phyloP scores from a whole-genome alignment of 2,329 filamentous ascomycete species.

The Lecanoromycetidae sp. region DNA sequence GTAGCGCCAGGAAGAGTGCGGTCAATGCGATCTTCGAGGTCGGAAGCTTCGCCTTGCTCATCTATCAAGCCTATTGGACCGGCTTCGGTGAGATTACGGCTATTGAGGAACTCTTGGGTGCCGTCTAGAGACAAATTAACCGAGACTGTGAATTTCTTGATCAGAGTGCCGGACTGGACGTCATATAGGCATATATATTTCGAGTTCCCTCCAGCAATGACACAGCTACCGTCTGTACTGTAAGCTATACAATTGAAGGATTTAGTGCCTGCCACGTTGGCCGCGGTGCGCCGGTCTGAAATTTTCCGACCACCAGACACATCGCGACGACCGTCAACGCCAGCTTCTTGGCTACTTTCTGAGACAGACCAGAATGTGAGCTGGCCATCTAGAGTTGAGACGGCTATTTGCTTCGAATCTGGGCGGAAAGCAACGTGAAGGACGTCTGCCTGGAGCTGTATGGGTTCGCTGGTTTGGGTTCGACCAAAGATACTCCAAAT shows the following conservation, averaged over 20 bases:
- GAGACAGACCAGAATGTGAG: slow-evolving; percentile 88
- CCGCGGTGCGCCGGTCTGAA: slow-evolving; percentile 77
- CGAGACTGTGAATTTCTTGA: slow-evolving; percentile 93
- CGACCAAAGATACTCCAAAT: slow-evolving; percentile 93
- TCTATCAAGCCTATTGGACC: slow-evolving; percentile 78
- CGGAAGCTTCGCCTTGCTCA: slow-evolving; percentile 74
- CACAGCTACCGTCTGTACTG: slow-evolving; percentile 80
- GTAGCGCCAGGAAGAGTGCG: slow-evolving; percentile 71
- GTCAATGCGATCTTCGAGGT: slow-evolving; percentile 75
- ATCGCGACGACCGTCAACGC: slow-evolving; percentile 80
- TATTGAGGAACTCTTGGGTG: slow-evolving; percentile 95
- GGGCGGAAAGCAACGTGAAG: slow-evolving; percentile 76
- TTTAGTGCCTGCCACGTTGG: slow-evolving; percentile 82
- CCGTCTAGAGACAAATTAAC: slow-evolving; percentile 92
- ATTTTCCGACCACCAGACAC: slow-evolving; percentile 84
- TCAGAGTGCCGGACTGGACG: slow-evolving; percentile 76
- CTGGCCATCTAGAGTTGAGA: slow-evolving; percentile 87
- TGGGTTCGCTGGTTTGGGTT: slow-evolving; percentile 86
- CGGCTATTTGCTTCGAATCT: slow-evolving; percentile 79
- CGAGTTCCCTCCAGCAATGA: slow-evolving; percentile 87
- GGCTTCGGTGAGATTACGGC: slow-evolving; percentile 78
- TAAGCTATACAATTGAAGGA: slow-evolving; percentile 80
- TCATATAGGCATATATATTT: slow-evolving; percentile 98
- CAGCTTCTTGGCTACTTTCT: slow-evolving; percentile 74
- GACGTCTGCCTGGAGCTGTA: slow-evolving; percentile 86